Evolutionary conservation across 2,329 filamentous ascomycete genomes (phyloP), one percentile per base, ranked within the genome.

Genomic region (Microcyclosporella mali): DNA sequence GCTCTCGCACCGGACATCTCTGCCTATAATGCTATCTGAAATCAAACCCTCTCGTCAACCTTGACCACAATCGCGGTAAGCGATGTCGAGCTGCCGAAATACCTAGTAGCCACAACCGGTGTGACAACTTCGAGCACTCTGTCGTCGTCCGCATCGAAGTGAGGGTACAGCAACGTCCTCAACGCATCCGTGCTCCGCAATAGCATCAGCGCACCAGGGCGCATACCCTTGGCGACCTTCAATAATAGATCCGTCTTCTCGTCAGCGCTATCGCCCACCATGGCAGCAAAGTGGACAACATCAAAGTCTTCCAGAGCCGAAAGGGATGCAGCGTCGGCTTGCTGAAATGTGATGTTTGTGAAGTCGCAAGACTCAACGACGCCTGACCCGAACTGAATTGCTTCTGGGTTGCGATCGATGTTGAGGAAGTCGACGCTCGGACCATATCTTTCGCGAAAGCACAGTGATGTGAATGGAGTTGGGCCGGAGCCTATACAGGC

Each of bases 351-450:
- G 25, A 40, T 39, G 16, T 33, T 40, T 12, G 21, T 19, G 19
- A 40, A 40, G 18, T 21, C 30, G 21, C 30, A 36, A 3, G 29
- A 18, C 6, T 14, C n/a, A n/a, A 41, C 40, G 15, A 41, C 21
- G 11, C 17, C 14, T 11, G 18, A 25, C 18, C 31, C 31, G 2
- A 41, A 25, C 3, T 34, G 19, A 18, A 41, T 41, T 7, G 40
- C 40, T 19, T 41, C 40, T 11, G 40, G 40, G 27, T 41, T 33
- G 31, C 40, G 40, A 21, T 41, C 40, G 40, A 41, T 25, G 25
- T 41, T 41, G 31, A 41, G 27, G n/a, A 41, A 32, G 8, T 41
- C 16, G 16, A 41, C 40, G 31, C 6, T n/a, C 14, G 40, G 4
- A 30, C 29, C 32, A 30, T 37, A 33, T 18, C 40, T 40, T 32